A percentile compares a stretch with the other conserved stretches of the same genome.
Evolutionary conservation across 805 yeast genomes (phyloP).

Genomic region (Candida tammaniensis): DNA sequence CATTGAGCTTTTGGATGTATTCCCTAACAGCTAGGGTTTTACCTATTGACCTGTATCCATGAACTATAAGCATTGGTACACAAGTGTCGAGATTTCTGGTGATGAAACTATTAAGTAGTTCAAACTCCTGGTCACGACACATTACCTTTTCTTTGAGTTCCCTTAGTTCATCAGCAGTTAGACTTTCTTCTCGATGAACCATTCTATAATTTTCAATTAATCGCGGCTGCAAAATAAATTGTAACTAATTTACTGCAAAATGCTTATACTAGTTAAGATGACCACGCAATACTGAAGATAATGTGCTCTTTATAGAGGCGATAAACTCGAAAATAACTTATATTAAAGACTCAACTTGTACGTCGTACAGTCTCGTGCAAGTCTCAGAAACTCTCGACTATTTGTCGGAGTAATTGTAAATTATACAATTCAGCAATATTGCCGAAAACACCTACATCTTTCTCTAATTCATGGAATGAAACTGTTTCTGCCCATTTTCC

Average conservation of each 20-base stretch:
- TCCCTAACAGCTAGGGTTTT: conserved; percentile 38
- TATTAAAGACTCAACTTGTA: no score
- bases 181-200: no score
- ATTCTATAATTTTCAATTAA: no score
- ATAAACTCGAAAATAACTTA: no score
- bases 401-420: conserved; percentile 60
- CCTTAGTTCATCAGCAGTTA: no score
- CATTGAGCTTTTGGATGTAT: conserved; percentile 26
- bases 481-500: conserved; percentile 75
- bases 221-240: no score
- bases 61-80: conserved; percentile 40
- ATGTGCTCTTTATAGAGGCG: no score
- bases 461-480: conserved; percentile 40
- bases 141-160: conserved; percentile 1
- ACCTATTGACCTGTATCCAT: conserved; percentile 50
- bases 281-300: no score
- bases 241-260: no score
- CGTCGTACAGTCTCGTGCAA: no score
- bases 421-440: conserved; percentile 62
- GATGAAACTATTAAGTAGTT: conserved; percentile 33
- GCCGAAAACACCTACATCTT: conserved; percentile 46
- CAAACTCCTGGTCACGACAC: conserved; percentile 30
- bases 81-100: conserved; percentile 22
- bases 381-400: no score
- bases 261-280: no score